Evolutionary conservation across 73 alveolate species (phyloP).

Genomic region (Symbiodinium pilosum): DNA sequence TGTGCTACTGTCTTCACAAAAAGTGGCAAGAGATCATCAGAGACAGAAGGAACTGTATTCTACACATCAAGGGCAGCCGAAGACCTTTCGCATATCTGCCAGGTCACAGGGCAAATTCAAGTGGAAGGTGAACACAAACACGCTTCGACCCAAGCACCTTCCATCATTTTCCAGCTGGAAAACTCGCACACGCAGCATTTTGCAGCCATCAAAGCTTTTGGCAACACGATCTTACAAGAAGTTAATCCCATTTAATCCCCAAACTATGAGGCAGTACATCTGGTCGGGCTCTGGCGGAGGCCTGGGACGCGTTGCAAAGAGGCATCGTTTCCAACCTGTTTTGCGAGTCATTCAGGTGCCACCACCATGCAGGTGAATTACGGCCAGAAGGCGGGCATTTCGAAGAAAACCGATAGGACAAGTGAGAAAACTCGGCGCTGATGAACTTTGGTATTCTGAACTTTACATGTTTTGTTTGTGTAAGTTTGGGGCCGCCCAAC

Average conservation of each 20-base stretch:
- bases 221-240: background rate
- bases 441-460: too few relatives aligned
- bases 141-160: conserved; percentile 6
- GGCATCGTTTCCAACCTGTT: background rate
- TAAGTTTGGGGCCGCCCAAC: too few relatives aligned
- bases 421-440: too few relatives aligned
- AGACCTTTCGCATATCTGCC: conserved; percentile 13
- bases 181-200: too few relatives aligned
- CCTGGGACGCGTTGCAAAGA: background rate
- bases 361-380: conserved; percentile 91
- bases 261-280: conserved; percentile 54
- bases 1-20: too few relatives aligned
- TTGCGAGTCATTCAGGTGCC: conserved; percentile 15
- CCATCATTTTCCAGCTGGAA: too few relatives aligned
- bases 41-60: too few relatives aligned
- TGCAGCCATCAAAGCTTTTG: background rate
- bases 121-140: conserved; percentile 82
- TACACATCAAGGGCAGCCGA: too few relatives aligned
- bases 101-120: conserved; percentile 85
- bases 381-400: conserved; percentile 60
- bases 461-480: too few relatives aligned
- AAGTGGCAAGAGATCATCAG: too few relatives aligned
- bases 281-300: conserved; percentile 95
- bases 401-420: too few relatives aligned
- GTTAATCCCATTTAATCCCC: background rate